phyloP scores from a whole-genome alignment of 345 rosid genomes.

The Aegle marmelos region DNA sequence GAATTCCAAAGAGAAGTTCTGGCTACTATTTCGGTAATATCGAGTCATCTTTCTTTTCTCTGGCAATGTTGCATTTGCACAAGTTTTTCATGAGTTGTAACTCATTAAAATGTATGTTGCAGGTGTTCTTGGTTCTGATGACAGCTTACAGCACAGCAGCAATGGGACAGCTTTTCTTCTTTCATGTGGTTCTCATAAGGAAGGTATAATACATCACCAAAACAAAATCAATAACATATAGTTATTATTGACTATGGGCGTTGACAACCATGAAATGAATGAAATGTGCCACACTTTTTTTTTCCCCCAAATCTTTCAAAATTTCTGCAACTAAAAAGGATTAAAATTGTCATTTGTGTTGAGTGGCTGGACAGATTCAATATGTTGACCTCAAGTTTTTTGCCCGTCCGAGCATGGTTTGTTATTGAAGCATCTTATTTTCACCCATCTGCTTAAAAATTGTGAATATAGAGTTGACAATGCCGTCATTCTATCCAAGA shows the following conservation, averaged over 20 bases:
- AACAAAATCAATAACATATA: neutral
- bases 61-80: neutral
- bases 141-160: slow-evolving; percentile 90
- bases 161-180: slow-evolving; percentile 94
- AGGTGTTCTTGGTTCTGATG: slow-evolving; percentile 71
- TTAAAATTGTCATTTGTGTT: neutral
- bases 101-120: slow-evolving; percentile 20
- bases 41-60: neutral
- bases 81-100: slow-evolving; percentile 8
- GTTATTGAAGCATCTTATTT: neutral
- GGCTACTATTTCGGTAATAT: slow-evolving; percentile 74
- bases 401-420: neutral
- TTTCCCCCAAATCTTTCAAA: neutral
- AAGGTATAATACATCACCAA: slow-evolving; percentile 45
- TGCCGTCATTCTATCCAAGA: neutral
- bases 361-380: neutral
- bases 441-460: neutral
- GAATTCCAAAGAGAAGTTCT: slow-evolving; percentile 77
- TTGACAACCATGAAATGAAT: neutral
- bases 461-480: no score
- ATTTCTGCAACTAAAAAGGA: neutral
- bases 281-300: no score
- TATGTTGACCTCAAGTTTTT: neutral
- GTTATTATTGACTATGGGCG: neutral
- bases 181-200: slow-evolving; percentile 89